phyloP scores from a whole-genome alignment of 371 early-diverging fungal species.

The Syncephalastrum racemosum region DNA sequence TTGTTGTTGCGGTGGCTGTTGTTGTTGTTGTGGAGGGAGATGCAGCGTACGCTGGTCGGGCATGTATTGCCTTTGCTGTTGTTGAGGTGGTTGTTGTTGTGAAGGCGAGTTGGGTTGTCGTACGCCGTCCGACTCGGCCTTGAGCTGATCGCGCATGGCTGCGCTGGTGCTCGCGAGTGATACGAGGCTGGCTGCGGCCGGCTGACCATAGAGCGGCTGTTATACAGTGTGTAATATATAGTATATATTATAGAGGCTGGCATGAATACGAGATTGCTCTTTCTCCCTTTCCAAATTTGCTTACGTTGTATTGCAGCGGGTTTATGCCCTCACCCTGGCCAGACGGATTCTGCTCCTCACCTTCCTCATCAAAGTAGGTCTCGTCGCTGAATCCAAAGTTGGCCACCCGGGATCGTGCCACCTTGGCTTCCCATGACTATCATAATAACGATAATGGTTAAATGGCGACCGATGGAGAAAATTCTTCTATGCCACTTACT shows the following conservation, averaged over 20 bases:
- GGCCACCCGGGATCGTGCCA: conserved; percentile 76
- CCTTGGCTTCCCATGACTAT: conserved; percentile 85
- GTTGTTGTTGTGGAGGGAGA: conserved; percentile 18
- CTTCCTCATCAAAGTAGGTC: conserved; percentile 35
- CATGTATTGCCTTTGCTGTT: no score
- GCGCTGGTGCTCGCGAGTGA: no score
- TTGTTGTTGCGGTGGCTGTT: conserved; percentile 28
- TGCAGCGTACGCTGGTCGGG: neutral
- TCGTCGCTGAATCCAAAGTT: conserved; percentile 64
- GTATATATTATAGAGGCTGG: no score
- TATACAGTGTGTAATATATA: no score
- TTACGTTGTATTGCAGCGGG: conserved; percentile 27
- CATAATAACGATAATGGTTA: neutral
- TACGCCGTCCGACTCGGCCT: no score
- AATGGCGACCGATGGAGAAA: neutral
- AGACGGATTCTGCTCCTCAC: conserved; percentile 6
- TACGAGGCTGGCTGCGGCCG: no score
- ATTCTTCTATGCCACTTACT: conserved; percentile 41
- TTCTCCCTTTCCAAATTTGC: conserved; percentile 4
- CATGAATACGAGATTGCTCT: neutral
- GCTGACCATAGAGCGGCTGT: no score
- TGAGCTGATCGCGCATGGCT: no score
- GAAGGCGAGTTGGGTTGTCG: no score
- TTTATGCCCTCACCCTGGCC: conserved; percentile 6
- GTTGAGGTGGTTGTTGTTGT: no score